Conservation (phyloP, 352 stramenopile genomes). For the Thraustochytrium striatum region DNA sequence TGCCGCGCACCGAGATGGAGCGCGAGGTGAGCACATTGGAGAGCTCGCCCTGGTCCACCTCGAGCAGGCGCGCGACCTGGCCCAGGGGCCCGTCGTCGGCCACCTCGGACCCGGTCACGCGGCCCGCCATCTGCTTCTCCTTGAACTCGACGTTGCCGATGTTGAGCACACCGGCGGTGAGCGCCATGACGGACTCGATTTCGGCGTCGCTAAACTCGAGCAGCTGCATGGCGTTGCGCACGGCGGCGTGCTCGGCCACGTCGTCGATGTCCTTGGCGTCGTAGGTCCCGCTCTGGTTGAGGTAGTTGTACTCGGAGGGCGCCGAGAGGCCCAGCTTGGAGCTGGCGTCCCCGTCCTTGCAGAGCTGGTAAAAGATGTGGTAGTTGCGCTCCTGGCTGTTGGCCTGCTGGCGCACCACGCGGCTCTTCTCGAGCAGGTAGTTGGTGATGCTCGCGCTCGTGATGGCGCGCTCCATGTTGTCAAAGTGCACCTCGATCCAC, state of each 20-base stretch:
- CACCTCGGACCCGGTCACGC: conserved; percentile 29
- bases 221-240: conserved; percentile 44
- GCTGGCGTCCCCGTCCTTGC: not conserved
- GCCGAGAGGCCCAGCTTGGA: conserved; percentile 24
- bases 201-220: conserved; percentile 15
- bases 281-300: not conserved
- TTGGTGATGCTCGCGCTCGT: conserved; percentile 78
- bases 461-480: conserved; percentile 59
- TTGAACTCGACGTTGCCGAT: conserved; percentile 47
- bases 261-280: conserved; percentile 45
- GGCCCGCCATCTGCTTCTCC: not conserved
- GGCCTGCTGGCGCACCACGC: conserved; percentile 71
- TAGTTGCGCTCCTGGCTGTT: conserved; percentile 79
- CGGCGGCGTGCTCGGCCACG: not conserved
- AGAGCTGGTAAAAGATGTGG: conserved; percentile 84
- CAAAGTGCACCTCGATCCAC: conserved; percentile 95
- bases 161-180: conserved; percentile 38
- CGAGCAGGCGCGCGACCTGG: not conserved
- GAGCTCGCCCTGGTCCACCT: not conserved
- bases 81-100: not conserved
- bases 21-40: not conserved
- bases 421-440: conserved; percentile 83
- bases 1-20: conserved; percentile 41
- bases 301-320: conserved; percentile 35
- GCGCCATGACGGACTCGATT: conserved; percentile 14